Conservation (phyloP, 2,329 filamentous ascomycete genomes). For the Pseudogymnoascus sp. region DNA sequence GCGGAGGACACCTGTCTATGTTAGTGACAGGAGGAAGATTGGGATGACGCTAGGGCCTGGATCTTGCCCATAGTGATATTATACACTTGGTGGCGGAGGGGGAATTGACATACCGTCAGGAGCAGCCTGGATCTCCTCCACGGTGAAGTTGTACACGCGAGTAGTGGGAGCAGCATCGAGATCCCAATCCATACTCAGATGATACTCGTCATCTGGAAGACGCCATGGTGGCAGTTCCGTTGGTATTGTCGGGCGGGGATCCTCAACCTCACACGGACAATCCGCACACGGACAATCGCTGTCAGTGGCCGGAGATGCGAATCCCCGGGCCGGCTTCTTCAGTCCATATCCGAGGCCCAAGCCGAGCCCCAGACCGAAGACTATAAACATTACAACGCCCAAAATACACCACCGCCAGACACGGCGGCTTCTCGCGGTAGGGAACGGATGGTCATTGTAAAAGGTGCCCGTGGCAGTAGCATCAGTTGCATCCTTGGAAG, state of each 20-base stretch:
- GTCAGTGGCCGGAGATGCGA: not conserved
- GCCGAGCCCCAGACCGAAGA: constrained; percentile 17
- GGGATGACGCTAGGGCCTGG: not conserved
- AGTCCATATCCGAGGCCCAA: constrained; percentile 18
- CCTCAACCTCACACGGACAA: not conserved
- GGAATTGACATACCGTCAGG: constrained; percentile 17
- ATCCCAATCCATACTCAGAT: constrained; percentile 18
- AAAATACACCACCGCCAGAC: not conserved
- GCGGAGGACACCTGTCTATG: not conserved
- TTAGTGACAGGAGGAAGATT: not conserved
- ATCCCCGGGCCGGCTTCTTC: constrained; percentile 14
- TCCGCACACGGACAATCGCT: not conserved
- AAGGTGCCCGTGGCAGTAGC: not conserved
- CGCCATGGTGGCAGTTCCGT: not conserved
- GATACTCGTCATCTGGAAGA: constrained; percentile 18
- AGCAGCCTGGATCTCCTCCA: constrained; percentile 17
- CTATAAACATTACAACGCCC: not conserved
- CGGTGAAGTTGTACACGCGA: constrained; percentile 17
- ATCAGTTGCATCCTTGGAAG: not conserved
- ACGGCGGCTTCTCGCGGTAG: not conserved
- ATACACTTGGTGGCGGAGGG: not conserved
- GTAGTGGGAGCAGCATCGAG: constrained; percentile 18
- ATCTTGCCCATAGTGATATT: not conserved
- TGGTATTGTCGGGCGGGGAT: not conserved
- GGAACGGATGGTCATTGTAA: not conserved